Percentiles rank a stretch among this genome's conserved stretches.
phyloP scores from a whole-genome alignment of 371 early-diverging fungal genomes.

The Vairimorpha necatrix region DNA sequence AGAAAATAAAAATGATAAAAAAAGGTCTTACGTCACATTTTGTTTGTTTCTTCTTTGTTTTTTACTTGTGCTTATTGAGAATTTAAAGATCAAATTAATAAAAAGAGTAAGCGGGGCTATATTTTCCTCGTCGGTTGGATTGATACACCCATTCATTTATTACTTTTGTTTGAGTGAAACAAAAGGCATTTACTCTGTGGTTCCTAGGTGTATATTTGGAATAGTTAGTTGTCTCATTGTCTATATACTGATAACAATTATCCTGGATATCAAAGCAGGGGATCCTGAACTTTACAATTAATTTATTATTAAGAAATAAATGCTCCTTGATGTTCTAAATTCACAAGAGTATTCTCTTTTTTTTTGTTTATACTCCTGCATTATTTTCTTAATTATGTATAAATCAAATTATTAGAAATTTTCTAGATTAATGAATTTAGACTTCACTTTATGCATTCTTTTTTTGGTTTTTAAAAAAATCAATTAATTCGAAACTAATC shows the following conservation, averaged over 20 bases:
- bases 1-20: constrained; percentile 4
- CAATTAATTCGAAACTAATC: too few relatives aligned
- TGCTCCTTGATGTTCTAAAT: too few relatives aligned
- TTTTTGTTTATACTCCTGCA: too few relatives aligned
- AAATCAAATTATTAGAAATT: too few relatives aligned
- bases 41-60: not conserved
- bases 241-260: constrained; percentile 15
- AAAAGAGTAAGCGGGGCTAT: constrained; percentile 33
- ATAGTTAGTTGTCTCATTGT: not conserved
- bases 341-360: too few relatives aligned
- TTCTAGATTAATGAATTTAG: too few relatives aligned
- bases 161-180: not conserved
- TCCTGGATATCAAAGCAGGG: not conserved
- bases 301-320: too few relatives aligned
- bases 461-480: too few relatives aligned
- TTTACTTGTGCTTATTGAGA: constrained; percentile 9
- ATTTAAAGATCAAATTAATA: constrained; percentile 25
- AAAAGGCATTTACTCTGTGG: not conserved
- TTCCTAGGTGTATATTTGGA: not conserved
- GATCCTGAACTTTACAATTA: constrained; percentile 1
- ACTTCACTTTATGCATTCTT: too few relatives aligned
- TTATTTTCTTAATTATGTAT: too few relatives aligned
- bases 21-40: constrained; percentile 2
- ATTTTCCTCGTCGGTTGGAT: constrained; percentile 28
- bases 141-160: constrained; percentile 34